Base-by-base conservation (phyloP, 2,329 filamentous ascomycete species). In the Diplodia sapinea region DNA sequence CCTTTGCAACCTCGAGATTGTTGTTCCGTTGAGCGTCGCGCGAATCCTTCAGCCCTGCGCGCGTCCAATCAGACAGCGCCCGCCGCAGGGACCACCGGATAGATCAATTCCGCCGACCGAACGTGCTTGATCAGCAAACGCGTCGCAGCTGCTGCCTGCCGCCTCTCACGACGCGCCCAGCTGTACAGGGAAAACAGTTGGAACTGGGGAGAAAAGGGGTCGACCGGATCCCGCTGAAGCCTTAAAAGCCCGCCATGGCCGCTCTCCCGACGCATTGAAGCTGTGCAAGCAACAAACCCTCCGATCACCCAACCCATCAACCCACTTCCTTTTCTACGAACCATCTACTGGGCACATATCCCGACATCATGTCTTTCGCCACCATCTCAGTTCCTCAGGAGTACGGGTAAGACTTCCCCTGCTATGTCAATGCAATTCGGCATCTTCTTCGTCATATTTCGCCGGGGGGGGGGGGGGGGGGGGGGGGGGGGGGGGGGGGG, bases 341-440 rank as follows among this genome's bases (percentile, higher is more conserved):
- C 17, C 36, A 57, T 49, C 23, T 36, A 29, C 15, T 23, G 23
- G 23, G 23, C 23, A 55, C 38, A n/a, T 38, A 31, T 47, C 2
- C n/a, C 52, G 15, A n/a, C 36, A 64, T 15, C 15, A 57, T 65
- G 51, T 51, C 66, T 51, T 33, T 68, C 20, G 47, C 70, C 12
- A 69, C 71, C 51, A 66, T 77, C 51, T 65, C 74, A 47, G 36
- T 78, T 62, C 72, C 74, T 9, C 64, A 67, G 40, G 71, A 74
- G 15, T 78, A 78, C 66, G 72, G 76, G 76, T 78, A 77, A 33
- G 75, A 72, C 12, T 38, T 11, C 40, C 17, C 52, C 13, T n/a
- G 23, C 38, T 51, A 11, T 66, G 20, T 12, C 17, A 51, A 65
- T 68, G 33, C 20, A 36, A 23, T 40, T 12, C 5, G 11, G 12